Evolutionary conservation across 208 protist species (phyloP), one percentile per base, ranked within the genome.

Genomic region (Porcisia hertigi): DNA sequence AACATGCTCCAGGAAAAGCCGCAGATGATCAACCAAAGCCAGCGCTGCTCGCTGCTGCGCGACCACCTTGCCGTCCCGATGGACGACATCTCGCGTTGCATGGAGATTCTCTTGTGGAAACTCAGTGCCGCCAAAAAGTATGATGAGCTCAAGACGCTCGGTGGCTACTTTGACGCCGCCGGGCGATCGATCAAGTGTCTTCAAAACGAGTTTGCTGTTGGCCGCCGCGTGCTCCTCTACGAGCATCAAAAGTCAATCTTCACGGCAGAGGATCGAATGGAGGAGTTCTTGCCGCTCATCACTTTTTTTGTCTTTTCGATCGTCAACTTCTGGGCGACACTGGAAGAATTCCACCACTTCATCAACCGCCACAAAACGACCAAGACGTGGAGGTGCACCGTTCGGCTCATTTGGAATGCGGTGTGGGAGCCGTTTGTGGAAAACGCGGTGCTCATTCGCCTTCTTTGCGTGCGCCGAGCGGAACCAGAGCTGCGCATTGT

Each of bases 301-400:
- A 92, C 91, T 34, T 95, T 92, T 69, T 95, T 93, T 75, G 85
- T 95, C 57, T 95, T 95, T 67, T 90, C 85, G 16, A 90, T 93
- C 60, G 88, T 90, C 45, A 93, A 92, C 75, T 92, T 95, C 71
- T 93, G 91, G 84, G 84, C 58, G 16, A 88, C 88, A 18, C 80
- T 95, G 45, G 72, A 83, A 34, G 81, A 89, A 45, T 93, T 92
- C 66, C 69, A 89, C 47, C 60, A 34, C 18, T 71, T 79, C 34
- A 82, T 91, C 25, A 63, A 81, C 49, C 79, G 77, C 69, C 66
- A 84, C 52, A 70, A 71, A 43, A 23, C 52, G 1, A 67, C 47
- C 36, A 67, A 78, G 23, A 72, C 80, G 57, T 83, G 75, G 77
- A 77, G 81, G 66, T 69, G 71, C 58, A 83, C 84, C 11, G 52